Evolutionary conservation across 2,329 filamentous ascomycete genomes (phyloP).

Genomic region (Fusarium sp.): DNA sequence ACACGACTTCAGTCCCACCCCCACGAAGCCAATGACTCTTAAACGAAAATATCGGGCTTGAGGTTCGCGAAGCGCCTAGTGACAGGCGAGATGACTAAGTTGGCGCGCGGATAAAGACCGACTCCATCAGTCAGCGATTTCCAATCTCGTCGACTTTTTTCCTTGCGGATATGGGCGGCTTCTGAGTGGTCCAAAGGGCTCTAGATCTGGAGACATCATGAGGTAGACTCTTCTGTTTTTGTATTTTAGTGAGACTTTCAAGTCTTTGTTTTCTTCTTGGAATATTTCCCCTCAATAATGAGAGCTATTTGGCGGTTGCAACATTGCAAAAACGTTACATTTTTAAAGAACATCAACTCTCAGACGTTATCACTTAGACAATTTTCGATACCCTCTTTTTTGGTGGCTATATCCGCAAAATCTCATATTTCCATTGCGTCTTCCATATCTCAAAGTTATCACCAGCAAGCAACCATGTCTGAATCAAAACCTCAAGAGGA

Average conservation of each 20-base stretch:
- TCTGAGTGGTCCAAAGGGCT: slow-evolving; percentile 30
- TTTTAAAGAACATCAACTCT: slow-evolving; percentile 8
- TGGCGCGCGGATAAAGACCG: slow-evolving; percentile 39
- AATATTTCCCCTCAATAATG: slow-evolving; percentile 21
- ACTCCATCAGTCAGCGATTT: slow-evolving; percentile 41
- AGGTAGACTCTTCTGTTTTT: slow-evolving; percentile 20
- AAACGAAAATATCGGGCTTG: not conserved
- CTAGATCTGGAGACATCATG: slow-evolving; percentile 23
- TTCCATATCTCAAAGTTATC: not conserved
- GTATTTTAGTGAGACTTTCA: slow-evolving; percentile 22
- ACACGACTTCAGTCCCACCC: too few species aligned
- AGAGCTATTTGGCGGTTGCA: slow-evolving; percentile 20
- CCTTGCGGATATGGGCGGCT: slow-evolving; percentile 19
- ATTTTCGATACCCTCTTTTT: not conserved
- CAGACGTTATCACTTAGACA: slow-evolving; percentile 2
- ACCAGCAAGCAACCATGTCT: slow-evolving; percentile 36
- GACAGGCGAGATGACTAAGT: slow-evolving; percentile 39
- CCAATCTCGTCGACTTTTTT: slow-evolving; percentile 26
- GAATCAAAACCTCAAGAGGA: slow-evolving; percentile 14
- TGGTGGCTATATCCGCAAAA: not conserved
- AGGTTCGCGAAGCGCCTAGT: not conserved
- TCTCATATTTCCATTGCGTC: not conserved
- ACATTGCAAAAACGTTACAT: slow-evolving; percentile 5
- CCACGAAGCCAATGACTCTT: not conserved
- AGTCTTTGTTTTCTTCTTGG: not conserved